Base-by-base conservation (phyloP, 2,329 filamentous ascomycete species). In the Apiospora malaysiana region DNA sequence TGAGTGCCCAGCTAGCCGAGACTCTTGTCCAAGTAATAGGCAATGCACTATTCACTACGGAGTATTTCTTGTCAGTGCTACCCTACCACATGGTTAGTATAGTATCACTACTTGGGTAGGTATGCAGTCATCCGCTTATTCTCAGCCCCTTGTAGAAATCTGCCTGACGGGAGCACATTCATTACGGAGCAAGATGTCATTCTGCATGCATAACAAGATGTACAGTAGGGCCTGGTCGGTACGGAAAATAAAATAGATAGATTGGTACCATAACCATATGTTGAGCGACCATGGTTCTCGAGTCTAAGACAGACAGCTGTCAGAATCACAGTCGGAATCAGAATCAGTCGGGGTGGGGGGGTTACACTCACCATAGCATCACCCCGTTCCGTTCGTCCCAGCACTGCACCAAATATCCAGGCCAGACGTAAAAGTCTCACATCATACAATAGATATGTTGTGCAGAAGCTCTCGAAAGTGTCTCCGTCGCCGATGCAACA, bases 21-120 rank as follows among this genome's bases (percentile, higher is more conserved):
- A 32, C 32, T 32, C 32, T 32, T 32, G 32, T 32, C 32, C 32
- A 32, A 32, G 32, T 32, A 32, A 14, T 42, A 42, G 40, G 8
- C 10, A 10, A 45, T 16, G 42, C 12, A 14, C 42, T 45, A 3
- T 45, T 16, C 12, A 4, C 42, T 45, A 43, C 42, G n/a, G n/a
- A n/a, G n/a, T 43, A 45, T 45, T 18, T 45, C 42, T 45, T 45
- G 42, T 14, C 56, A n/a, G 27, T 59, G 27, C 56, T 40, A 63
- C 56, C 32, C 51, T 59, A 40, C 27, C 56, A 63, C 56, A 40
- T 63, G 56, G 56, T n/a, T n/a, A n/a, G n/a, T n/a, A n/a, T n/a
- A n/a, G n/a, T 32, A 40, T 14, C 18, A 18, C 16, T 32, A 42
- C 37, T 40, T 40, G 5, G 12, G 40, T 42, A 42, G 9, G 18